phyloP scores from a whole-genome alignment of 2,329 filamentous ascomycete species.

The Fusarium buxicola region DNA sequence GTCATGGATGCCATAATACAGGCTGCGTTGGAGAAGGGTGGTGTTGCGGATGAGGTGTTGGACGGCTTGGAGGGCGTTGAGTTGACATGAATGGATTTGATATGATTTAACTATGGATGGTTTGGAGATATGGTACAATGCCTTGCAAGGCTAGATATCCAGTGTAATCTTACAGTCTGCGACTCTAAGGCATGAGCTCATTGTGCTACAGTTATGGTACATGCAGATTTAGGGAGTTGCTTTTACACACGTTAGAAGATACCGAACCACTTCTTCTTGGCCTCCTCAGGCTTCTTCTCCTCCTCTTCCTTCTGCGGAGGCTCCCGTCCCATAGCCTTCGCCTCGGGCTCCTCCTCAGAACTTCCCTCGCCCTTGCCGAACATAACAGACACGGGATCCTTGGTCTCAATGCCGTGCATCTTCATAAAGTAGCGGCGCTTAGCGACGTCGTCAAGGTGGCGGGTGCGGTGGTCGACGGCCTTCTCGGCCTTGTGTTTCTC shows the following conservation, averaged over 20 bases:
- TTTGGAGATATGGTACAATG: conserved; percentile 12
- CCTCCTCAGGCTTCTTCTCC: conserved; percentile 46
- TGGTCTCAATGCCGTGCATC: conserved; percentile 82
- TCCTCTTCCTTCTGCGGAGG: conserved; percentile 46
- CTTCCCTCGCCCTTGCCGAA: conserved; percentile 54
- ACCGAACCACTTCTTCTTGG: conserved; percentile 83
- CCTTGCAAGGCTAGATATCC: conserved; percentile 23
- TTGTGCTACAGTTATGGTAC: conserved; percentile 38
- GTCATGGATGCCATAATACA: conserved; percentile 81
- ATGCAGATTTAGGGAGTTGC: conserved; percentile 19
- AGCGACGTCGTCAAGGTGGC: conserved; percentile 83
- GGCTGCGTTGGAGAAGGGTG: conserved; percentile 79
- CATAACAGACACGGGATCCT: conserved; percentile 64
- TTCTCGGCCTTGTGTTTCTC: conserved; percentile 75
- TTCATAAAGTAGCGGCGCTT: conserved; percentile 89
- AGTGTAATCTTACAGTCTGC: conserved; percentile 38
- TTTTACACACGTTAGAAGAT: conserved; percentile 70
- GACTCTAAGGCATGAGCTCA: conserved; percentile 21
- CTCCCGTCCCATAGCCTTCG: conserved; percentile 52
- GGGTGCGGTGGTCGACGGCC: conserved; percentile 77
- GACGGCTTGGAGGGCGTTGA: conserved; percentile 83
- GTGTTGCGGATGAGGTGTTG: conserved; percentile 88
- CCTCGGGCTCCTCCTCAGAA: conserved; percentile 53
- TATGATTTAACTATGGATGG: conserved; percentile 1
- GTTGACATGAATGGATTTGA: conserved; percentile 58